A percentile compares a stretch with the other conserved stretches of the same genome.
Evolutionary conservation across 176 grass and related monocot genomes (phyloP).

Genomic region (Raddia guianensis): DNA sequence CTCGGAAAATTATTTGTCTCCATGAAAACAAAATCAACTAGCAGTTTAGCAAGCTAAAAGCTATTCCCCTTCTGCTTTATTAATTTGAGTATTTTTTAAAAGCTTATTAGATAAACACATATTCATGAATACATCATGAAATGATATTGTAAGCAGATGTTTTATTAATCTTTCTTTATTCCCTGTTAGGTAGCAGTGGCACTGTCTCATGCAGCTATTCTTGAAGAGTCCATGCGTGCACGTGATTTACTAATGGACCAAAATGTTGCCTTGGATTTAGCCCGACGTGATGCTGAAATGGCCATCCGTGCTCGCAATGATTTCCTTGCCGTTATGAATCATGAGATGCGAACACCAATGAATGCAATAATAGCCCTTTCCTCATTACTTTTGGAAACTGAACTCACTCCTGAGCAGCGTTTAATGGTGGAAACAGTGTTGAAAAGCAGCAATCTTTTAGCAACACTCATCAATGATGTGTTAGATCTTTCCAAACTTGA

Average conservation of each 20-base stretch:
- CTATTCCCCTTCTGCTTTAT: not conserved
- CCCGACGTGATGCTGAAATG: slow-evolving; percentile 89
- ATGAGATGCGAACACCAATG: slow-evolving; percentile 98
- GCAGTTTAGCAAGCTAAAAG: slow-evolving; percentile 7
- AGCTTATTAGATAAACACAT: not conserved
- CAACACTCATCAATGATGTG: slow-evolving; percentile 92
- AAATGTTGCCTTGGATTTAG: slow-evolving; percentile 92
- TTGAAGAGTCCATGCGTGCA: slow-evolving; percentile 98
- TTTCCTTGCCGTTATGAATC: slow-evolving; percentile 99
- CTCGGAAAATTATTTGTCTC: not conserved
- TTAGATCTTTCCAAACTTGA: slow-evolving; percentile 91
- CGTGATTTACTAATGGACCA: slow-evolving; percentile 93
- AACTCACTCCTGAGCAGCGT: slow-evolving; percentile 85
- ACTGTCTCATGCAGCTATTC: slow-evolving; percentile 92
- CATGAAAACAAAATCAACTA: slow-evolving; percentile 11
- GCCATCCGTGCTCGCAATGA: slow-evolving; percentile 94
- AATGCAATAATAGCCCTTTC: slow-evolving; percentile 94
- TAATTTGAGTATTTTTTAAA: not conserved
- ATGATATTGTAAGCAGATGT: not conserved
- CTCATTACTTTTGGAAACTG: slow-evolving; percentile 89
- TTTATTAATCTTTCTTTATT: not conserved
- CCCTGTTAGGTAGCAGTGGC: slow-evolving; percentile 90
- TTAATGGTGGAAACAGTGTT: slow-evolving; percentile 91
- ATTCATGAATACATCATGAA: slow-evolving; percentile 2
- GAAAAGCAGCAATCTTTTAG: slow-evolving; percentile 86